Base-by-base conservation (phyloP, 345 rosid genomes). In the Salix arbutifolia region DNA sequence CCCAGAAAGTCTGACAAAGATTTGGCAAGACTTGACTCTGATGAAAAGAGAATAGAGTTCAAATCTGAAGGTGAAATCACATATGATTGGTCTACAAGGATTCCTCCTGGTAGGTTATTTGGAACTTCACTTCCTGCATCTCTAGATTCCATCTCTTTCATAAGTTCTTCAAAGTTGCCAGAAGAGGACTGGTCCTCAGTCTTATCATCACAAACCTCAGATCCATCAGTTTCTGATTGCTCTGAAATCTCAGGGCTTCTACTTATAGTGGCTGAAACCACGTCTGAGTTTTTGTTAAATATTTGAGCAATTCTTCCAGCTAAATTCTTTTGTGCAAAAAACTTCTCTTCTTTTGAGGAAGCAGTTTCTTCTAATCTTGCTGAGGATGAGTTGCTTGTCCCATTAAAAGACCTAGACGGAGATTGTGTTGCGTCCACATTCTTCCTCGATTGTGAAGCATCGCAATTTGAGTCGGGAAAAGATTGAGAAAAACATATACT, bases 281-380 rank as follows among this genome's bases (percentile, higher is more conserved):
- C 35, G 80, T 89, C 93, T 33, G 83, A 58, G 83, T 76, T 88
- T 80, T 87, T 95, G 67, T 90, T 91, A 76, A 95, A 95, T 40
- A 95, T 89, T 76, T 95, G 97, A 77, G 92, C 95, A 78, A 95
- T 75, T 61, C 91, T 85, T 72, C 85, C 89, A 8, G 94, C 94
- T 60, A 95, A 81, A 11, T 87, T 79, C 77, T 82, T 91, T 76
- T 89, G 96, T 7, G 83, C 71, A 25, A 14, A n/a, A 28, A 77
- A 70, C 61, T 85, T 89, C 14, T 88, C 92, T 56, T 94, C 98
- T 82, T 83, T 91, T 44, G 80, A 70, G 72, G 65, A 70, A 13
- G 77, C 26, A 78, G 76, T 78, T 73, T 94, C 98, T 13, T 91
- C 97, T 48, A 76, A 84, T 76, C 87, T 84, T 8, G 68, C 71